Evolutionary conservation across 2,329 filamentous ascomycete genomes (phyloP).

Genomic region (Monosporascus sp.): DNA sequence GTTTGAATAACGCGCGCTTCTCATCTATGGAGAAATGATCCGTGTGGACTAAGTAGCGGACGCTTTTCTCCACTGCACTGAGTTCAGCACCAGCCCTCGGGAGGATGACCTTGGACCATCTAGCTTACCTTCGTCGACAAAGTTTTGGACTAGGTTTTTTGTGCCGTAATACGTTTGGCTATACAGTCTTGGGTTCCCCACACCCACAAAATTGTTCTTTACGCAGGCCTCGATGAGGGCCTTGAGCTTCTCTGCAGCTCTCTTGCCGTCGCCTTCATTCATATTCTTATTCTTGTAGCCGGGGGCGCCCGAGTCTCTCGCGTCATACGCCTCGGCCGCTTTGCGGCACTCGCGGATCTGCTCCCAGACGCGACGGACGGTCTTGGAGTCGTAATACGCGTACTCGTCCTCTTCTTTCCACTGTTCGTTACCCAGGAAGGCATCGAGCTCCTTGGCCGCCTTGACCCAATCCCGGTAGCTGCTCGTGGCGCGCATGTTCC

Average conservation of each 20-base stretch:
- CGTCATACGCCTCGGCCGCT: conserved; percentile 47
- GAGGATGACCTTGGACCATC: not conserved
- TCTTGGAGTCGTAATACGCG: conserved; percentile 84
- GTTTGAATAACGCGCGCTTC: conserved; percentile 80
- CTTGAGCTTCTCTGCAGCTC: conserved; percentile 69
- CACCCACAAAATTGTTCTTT: conserved; percentile 95
- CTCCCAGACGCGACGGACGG: conserved; percentile 68
- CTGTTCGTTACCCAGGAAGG: conserved; percentile 69
- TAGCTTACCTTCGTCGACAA: conserved; percentile 71
- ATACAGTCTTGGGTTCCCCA: conserved; percentile 92
- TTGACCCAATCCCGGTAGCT: conserved; percentile 80
- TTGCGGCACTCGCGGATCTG: conserved; percentile 65
- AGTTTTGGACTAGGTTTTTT: conserved; percentile 89
- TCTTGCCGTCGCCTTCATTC: conserved; percentile 29
- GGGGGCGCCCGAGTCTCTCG: conserved; percentile 21
- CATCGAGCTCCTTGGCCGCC: conserved; percentile 74
- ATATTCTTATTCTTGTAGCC: conserved; percentile 32
- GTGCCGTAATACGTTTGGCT: conserved; percentile 97
- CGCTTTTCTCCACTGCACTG: conserved; percentile 52
- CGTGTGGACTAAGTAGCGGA: conserved; percentile 64
- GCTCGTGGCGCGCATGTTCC: conserved; percentile 63
- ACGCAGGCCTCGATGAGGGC: conserved; percentile 81
- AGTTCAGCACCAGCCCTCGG: not conserved
- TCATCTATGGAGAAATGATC: conserved; percentile 62
- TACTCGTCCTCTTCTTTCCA: conserved; percentile 78